Evolutionary conservation across 2,329 filamentous ascomycete species (phyloP).

Genomic region (Sporothrix schenckii): DNA sequence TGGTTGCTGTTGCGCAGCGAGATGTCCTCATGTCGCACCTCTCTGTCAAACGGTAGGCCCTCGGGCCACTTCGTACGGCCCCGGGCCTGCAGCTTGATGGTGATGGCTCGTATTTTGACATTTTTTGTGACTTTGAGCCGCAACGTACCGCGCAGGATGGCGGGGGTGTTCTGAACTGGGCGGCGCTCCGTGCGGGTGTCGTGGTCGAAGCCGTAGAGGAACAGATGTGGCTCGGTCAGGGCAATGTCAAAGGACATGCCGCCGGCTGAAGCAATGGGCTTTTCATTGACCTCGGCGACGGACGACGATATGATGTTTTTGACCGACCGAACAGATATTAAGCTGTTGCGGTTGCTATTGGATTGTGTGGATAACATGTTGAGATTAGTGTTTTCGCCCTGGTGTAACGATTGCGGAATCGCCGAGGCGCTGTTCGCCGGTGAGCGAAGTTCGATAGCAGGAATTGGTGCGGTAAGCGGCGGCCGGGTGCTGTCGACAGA

Average conservation of each 20-base stretch:
- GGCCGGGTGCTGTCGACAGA: conserved; percentile 7
- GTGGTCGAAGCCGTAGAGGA: conserved; percentile 77
- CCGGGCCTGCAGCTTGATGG: conserved; percentile 80
- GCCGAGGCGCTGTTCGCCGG: too few relatives aligned
- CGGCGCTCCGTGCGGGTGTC: conserved; percentile 56
- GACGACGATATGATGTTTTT: conserved; percentile 56
- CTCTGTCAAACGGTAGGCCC: conserved; percentile 85
- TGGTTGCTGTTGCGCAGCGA: conserved; percentile 84
- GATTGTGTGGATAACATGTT: neutral
- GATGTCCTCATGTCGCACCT: conserved; percentile 80
- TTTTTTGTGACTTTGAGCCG: conserved; percentile 83
- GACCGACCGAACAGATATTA: conserved; percentile 55
- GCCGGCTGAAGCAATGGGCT: conserved; percentile 77
- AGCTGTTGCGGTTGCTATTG: conserved; percentile 49
- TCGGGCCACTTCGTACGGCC: conserved; percentile 96
- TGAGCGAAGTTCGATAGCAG: too few relatives aligned
- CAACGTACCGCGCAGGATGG: conserved; percentile 82
- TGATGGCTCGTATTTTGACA: conserved; percentile 89
- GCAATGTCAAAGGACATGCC: conserved; percentile 74
- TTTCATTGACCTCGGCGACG: conserved; percentile 59
- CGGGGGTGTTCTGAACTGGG: conserved; percentile 63
- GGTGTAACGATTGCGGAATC: too few relatives aligned
- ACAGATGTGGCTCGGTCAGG: conserved; percentile 78
- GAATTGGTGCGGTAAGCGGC: neutral
- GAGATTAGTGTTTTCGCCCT: neutral